Evolutionary conservation across 176 grass and related monocot species (phyloP), one percentile per base, ranked within the genome.

Genomic region (Bromus sterilis): DNA sequence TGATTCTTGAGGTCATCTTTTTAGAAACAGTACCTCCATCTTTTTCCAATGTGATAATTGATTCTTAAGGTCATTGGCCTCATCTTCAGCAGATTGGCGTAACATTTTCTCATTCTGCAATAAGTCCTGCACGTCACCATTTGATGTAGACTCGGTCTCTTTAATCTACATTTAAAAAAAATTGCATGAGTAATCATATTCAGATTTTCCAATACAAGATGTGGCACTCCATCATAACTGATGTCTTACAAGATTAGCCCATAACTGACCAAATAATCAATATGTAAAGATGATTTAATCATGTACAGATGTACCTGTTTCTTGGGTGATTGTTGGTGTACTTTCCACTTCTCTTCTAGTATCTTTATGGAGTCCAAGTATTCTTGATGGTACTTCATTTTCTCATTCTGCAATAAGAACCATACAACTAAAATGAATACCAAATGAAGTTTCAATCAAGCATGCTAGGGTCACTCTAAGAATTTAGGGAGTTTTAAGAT

Each of bases 31-130:
- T 81, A 99, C 93, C 93, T 99, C 97, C 70, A 93, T 78, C 33
- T 91, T 93, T 93, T 99, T 99, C 97, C 91, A 99, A 78, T 99
- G 97, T 7, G 82, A 87, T 32, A 99, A 75, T 96, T 99, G 89
- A 87, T 89, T 92, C 80, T 86, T 93, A 28, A 99, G 93, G 56
- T 99, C 77, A 46, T 82, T 83, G 25, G 90, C 76, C 53, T 99
- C 97, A 56, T 92, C 89, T 89, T 99, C 91, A 46, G 80, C 85
- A 18, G 83, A 92, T 46, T 93, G 84, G 23, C 87, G 91, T 57
- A 89, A 82, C 29, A 91, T 66, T 80, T 92, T 96, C 80, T 99
- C 97, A 90, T 92, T 96, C 71, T 96, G 80, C 11, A 91, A 87
- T 77, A 93, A 83, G 11, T 90, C 89, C 62, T 84, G 90, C 35